Evolutionary conservation across 768 basidiomycete species (phyloP), one percentile per base, ranked within the genome.

Genomic region (Pleurotus djamor): DNA sequence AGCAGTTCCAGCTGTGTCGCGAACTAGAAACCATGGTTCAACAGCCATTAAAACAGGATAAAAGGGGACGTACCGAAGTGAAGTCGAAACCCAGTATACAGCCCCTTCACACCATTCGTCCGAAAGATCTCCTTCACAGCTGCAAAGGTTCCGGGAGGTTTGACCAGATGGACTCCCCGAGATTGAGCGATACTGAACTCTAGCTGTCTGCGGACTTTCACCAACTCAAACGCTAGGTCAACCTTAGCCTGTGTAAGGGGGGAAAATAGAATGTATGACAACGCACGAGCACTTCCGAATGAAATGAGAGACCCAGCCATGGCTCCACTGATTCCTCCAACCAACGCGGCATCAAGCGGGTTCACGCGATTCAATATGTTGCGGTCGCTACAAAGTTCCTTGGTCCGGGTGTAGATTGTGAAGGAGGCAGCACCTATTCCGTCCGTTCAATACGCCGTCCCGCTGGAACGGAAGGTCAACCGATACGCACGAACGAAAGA

Each of bases 191-290:
- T 97, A 59, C 89, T 86, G 67, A 89, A 96, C 75, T 98, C 95
- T 56, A 98, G 76, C 66, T 98, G 95, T 64, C 95, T 81, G 59
- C 94, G 87, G 60, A 94, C 94, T 82, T 98, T 98, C 69, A 98
- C 93, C 41, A 98, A 88, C 72, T 98, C 95, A 67, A 98, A 98
- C 49, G 95, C 92, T 81, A 60, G 35, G 51, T 47, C 28, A 17
- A 32, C 34, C n/a, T 61, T 41, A 52, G 59, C 9, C 38, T 17
- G 1, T 33, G 34, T 9, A 32, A 48, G 45, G 48, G 59, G 54
- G 8, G 16, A 52, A 43, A 58, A 12, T 32, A 10, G 50, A 43
- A 16, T 28, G 21, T 1, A 28, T 35, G 54, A 48, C 57, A 38
- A 89, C 91, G 75, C 71, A 94, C 92, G 96, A 63, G 92, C 88